Base-by-base conservation (phyloP, 2,329 filamentous ascomycete species). In the Neurospora sp. region DNA sequence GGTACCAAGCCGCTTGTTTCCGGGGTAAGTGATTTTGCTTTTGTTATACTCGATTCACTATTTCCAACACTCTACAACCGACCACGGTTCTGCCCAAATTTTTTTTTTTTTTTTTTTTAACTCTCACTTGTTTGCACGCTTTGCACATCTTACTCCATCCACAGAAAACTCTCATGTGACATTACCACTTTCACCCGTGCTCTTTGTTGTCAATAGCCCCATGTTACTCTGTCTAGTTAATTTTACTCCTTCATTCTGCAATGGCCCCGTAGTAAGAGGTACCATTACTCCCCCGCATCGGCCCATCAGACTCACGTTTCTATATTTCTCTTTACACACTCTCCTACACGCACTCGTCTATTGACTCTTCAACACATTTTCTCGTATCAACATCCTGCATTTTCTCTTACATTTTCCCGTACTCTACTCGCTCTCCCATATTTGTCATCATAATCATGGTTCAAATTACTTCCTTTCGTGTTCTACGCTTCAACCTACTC, bases 1-100 rank as follows among this genome's bases (percentile, higher is more conserved):
- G 92, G 91, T 57, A 92, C 90, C 2, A 78, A 82, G 68, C 88
- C 83, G 72, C 86, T 95, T 11, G 87, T 93, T 6, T 83, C 82
- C 67, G 92, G 91, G 73, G 74, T 75, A 71, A 8, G 73, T 69
- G 52, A 17, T 4, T 33, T 33, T 33, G 12, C 12, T 57, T 28
- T 17, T 62, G 52, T 33, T 8, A 62, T 8, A 2, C 3, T 8
- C 4, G 6, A 33, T 28, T 33, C 23, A 33, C 23, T 62, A 2
- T 3, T 4, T 1, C 3, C 3, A 23, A 5, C 10, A 6, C 11
- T 52, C 5, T n/a, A n/a, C 6, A 8, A 52, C 28, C 28, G 28
- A 28, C 11, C n/a, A 17, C n/a, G 19, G 17, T 43, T 10, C 8
- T 8, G 3, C 17, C n/a, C 8, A n/a, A n/a, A 0, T 57, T 6